phyloP scores from a whole-genome alignment of 805 yeast genomes.

The Tetrapisispora arboricola region DNA sequence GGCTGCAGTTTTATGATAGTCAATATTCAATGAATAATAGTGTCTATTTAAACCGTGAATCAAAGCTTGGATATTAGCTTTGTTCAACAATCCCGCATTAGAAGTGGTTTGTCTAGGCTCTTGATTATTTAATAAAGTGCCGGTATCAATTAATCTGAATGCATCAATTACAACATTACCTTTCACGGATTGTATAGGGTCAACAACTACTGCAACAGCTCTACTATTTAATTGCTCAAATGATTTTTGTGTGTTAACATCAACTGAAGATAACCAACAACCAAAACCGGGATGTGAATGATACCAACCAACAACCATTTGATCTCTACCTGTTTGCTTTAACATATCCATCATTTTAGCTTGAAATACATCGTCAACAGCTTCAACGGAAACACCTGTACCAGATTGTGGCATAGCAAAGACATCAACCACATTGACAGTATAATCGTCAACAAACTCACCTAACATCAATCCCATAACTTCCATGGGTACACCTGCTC shows the following conservation, averaged over 20 bases:
- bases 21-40: slow-evolving; percentile 90
- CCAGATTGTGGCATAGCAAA: slow-evolving; percentile 99
- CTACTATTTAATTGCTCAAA: slow-evolving; percentile 92
- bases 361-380: slow-evolving; percentile 98
- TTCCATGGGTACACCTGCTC: slow-evolving; percentile 84
- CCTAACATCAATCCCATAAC: slow-evolving; percentile 98
- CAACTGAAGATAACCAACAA: slow-evolving; percentile 98
- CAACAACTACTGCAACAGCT: slow-evolving; percentile 97
- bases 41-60: slow-evolving; percentile 96
- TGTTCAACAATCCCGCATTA: slow-evolving; percentile 87
- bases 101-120: slow-evolving; percentile 98
- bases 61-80: slow-evolving; percentile 92
- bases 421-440: slow-evolving; percentile 94
- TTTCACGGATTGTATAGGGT: slow-evolving; percentile 96
- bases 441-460: slow-evolving; percentile 93
- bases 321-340: slow-evolving; percentile 97
- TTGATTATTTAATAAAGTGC: slow-evolving; percentile 85
- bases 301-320: slow-evolving; percentile 99
- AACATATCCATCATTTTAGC: slow-evolving; percentile 99
- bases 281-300: slow-evolving; percentile 99
- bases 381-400: slow-evolving; percentile 97
- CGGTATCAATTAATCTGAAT: slow-evolving; percentile 83
- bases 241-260: slow-evolving; percentile 95
- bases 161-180: slow-evolving; percentile 99
- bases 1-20: slow-evolving; percentile 81